Conservation (phyloP, 768 basidiomycete species). For the Pholiota molesta region DNA sequence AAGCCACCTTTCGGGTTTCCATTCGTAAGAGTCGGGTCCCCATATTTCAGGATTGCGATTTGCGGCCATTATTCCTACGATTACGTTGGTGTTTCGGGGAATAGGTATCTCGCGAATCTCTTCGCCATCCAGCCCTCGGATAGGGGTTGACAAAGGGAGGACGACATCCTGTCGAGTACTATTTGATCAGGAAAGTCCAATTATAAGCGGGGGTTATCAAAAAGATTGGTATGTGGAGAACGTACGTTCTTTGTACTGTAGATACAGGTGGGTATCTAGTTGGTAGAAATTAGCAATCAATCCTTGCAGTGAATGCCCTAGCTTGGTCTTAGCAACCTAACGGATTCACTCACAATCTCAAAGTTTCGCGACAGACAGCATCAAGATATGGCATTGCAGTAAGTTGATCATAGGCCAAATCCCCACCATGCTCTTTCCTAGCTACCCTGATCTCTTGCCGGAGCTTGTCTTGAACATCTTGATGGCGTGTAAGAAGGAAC, state of each 20-base stretch:
- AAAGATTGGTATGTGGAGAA: background rate
- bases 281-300: background rate
- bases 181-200: background rate
- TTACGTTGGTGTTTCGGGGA: constrained; percentile 40
- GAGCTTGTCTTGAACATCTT: constrained; percentile 34
- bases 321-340: background rate
- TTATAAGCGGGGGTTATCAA: background rate
- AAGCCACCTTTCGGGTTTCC: constrained; percentile 55
- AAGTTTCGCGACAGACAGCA: constrained; percentile 40
- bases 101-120: constrained; percentile 39
- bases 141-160: constrained; percentile 43
- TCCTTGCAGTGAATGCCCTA: background rate
- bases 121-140: constrained; percentile 38
- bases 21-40: constrained; percentile 48
- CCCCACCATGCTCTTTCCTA: constrained; percentile 17
- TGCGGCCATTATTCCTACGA: constrained; percentile 37
- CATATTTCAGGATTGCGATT: constrained; percentile 46
- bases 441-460: constrained; percentile 37
- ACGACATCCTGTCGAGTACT: constrained; percentile 40
- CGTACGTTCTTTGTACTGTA: constrained; percentile 17
- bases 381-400: constrained; percentile 39
- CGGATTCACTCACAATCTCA: constrained; percentile 34
- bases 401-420: constrained; percentile 40
- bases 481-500: constrained; percentile 31
- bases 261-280: constrained; percentile 23